Evolutionary conservation across 768 basidiomycete genomes (phyloP), one percentile per base, ranked within the genome.

Genomic region (Mrakia frigida): DNA sequence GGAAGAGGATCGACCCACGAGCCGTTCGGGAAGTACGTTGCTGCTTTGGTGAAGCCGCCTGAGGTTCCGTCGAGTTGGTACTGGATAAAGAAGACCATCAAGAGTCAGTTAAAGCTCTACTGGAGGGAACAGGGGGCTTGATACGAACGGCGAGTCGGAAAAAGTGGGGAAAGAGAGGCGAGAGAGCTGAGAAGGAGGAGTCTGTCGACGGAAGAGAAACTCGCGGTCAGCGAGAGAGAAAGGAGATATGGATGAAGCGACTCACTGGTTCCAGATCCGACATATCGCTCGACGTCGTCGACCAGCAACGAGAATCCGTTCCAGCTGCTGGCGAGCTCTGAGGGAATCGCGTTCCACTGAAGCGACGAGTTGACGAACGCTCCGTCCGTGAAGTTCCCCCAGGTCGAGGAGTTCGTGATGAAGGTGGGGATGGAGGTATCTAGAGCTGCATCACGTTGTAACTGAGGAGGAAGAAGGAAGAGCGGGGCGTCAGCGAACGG

Each of bases 211-310:
- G 87, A 88, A 89, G n/a, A n/a, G n/a, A n/a, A n/a, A n/a, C n/a
- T n/a, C n/a, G n/a, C n/a, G n/a, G n/a, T n/a, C n/a, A n/a, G n/a
- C n/a, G n/a, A n/a, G n/a, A n/a, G n/a, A n/a, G n/a, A n/a, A n/a
- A n/a, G n/a, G n/a, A n/a, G n/a, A n/a, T n/a, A n/a, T n/a, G n/a
- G n/a, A n/a, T n/a, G n/a, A n/a, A n/a, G n/a, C n/a, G n/a, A 39
- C 72, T 39, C 39, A 77, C 91, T 91, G 68, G 91, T 84, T 6
- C 88, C 88, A 21, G 85, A 82, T 14, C 93, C 92, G n/a, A 86
- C 82, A 80, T 90, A 93, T 79, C 90, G 86, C 82, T 92, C 88
- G 0, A 95, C 92, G 79, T 94, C 93, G 81, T 94, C 92, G n/a
- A 93, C 87, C 21, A 94, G 85, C 35, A 94, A 86, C 0, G 88